Evolutionary conservation across 129 eudicot genomes (phyloP).

Genomic region (Saussurea involucrata): DNA sequence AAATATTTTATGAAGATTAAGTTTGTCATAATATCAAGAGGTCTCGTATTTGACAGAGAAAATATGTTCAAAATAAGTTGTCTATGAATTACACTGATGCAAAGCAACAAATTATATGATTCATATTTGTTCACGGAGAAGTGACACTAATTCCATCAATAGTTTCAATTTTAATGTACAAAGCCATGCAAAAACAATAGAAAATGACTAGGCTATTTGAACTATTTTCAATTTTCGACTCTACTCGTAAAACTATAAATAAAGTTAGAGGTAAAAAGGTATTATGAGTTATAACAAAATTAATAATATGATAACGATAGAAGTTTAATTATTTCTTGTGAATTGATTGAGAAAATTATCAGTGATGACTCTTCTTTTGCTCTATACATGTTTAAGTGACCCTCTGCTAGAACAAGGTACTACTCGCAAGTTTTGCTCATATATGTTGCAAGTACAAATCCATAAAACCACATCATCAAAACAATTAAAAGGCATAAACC

Average conservation of each 20-base stretch:
- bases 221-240: no score
- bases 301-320: not conserved
- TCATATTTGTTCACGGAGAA: not conserved
- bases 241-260: no score
- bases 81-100: no score
- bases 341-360: not conserved
- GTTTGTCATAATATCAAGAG: not conserved
- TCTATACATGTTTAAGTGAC: conserved; percentile 38
- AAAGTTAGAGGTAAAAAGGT: no score
- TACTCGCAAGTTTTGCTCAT: conserved; percentile 44
- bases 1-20: not conserved
- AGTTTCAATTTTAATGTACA: not conserved
- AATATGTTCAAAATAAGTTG: no score
- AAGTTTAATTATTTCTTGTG: not conserved
- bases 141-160: not conserved
- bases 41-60: not conserved
- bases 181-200: not conserved
- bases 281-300: not conserved
- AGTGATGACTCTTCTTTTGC: not conserved
- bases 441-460: conserved; percentile 48
- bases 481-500: not conserved
- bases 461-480: conserved; percentile 6
- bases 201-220: no score
- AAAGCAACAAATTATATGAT: no score
- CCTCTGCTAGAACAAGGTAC: conserved; percentile 43